Conservation (phyloP, 1,284 basidiomycete genomes). For the Cystobasidium slooffiae region DNA sequence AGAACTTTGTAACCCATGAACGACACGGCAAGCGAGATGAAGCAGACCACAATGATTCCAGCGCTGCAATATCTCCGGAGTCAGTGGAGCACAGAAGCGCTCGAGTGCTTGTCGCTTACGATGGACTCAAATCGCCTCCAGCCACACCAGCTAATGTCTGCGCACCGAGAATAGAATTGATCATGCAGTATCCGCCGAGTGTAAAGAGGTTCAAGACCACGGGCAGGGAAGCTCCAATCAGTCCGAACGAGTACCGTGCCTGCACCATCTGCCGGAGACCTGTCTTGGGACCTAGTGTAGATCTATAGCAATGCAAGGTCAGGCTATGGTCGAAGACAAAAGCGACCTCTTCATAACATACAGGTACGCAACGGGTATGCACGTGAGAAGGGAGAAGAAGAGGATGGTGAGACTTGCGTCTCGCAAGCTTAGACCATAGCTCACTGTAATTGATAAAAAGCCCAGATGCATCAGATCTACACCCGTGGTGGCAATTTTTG, state of each 20-base stretch:
- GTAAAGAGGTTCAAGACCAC: slow-evolving; percentile 68
- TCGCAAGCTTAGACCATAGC: slow-evolving; percentile 55
- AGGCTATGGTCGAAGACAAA: neutral
- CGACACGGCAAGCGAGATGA: slow-evolving; percentile 76
- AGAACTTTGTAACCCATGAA: slow-evolving; percentile 79
- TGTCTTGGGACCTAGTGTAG: slow-evolving; percentile 79
- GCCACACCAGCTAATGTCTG: slow-evolving; percentile 75
- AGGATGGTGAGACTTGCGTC: slow-evolving; percentile 74
- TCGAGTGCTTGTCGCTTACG: slow-evolving; percentile 1
- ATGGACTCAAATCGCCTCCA: slow-evolving; percentile 55
- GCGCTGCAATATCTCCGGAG: slow-evolving; percentile 62
- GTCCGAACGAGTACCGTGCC: slow-evolving; percentile 74
- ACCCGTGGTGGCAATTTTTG: neutral
- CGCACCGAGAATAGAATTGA: slow-evolving; percentile 77
- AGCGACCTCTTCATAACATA: neutral
- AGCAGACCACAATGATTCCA: slow-evolving; percentile 82
- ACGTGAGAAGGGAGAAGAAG: slow-evolving; percentile 72
- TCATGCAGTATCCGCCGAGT: slow-evolving; percentile 73
- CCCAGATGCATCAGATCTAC: neutral
- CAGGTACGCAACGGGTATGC: slow-evolving; percentile 66
- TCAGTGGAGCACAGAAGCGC: neutral
- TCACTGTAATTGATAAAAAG: slow-evolving; percentile 19
- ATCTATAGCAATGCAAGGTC: slow-evolving; percentile 48
- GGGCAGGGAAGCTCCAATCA: slow-evolving; percentile 65
- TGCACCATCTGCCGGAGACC: slow-evolving; percentile 88